These are phyloP conservation scores for Arachis stenosperma DNA, from an alignment of 306 rosid genomes.

Conservation along the genomic window DNA sequence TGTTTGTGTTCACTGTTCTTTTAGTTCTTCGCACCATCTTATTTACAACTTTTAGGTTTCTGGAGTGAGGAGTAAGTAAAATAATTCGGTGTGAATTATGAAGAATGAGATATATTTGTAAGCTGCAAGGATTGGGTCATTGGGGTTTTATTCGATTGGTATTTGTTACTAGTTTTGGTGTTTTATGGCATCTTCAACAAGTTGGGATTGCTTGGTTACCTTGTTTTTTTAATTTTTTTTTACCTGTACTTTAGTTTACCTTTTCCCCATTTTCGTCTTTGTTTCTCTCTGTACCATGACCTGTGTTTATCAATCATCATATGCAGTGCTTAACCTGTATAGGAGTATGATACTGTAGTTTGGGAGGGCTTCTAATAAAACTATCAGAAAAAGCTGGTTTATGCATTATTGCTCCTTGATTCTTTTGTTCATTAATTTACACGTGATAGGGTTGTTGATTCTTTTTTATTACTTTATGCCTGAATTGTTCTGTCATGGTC, in stretches of 20 bases:
- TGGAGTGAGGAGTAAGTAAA: not conserved
- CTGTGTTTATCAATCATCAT: not conserved
- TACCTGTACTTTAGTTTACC: not conserved
- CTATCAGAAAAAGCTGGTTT: not conserved
- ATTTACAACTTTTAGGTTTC: conserved; percentile 12
- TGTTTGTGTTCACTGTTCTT: not conserved
- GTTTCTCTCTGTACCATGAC: conserved; percentile 1
- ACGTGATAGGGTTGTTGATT: conserved; percentile 10
- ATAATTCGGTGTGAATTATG: not conserved
- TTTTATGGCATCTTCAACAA: not conserved
- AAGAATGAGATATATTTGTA: not conserved
- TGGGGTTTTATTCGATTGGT: not conserved
- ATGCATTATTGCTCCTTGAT: conserved; percentile 18
- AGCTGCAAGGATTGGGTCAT: not conserved
- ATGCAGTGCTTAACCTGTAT: conserved; percentile 14
- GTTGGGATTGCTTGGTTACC: conserved; percentile 4
- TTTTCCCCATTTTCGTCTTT: not conserved
- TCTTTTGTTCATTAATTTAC: conserved; percentile 25
- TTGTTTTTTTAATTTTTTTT: not conserved
- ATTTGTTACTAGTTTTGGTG: not conserved
- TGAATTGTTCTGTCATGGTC: conserved; percentile 7
- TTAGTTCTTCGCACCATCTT: not conserved
- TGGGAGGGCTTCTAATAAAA: conserved; percentile 6
- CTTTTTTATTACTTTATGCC: not conserved
- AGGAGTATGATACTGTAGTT: not conserved